Conservation (phyloP, 2,329 filamentous ascomycete species). For the Xylaria sp. region DNA sequence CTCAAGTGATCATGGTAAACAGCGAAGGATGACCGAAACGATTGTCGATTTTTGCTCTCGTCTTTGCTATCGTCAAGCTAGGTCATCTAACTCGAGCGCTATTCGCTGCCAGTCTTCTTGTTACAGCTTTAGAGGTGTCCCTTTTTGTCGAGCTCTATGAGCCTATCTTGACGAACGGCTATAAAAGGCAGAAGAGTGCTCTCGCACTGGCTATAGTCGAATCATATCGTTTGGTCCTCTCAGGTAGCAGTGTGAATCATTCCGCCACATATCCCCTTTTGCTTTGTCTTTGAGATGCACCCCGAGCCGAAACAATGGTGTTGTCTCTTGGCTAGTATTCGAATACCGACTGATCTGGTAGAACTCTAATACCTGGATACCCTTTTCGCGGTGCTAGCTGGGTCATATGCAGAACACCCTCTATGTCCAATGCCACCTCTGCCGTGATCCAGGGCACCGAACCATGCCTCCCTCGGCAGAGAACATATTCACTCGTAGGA, state of each 20-base stretch:
- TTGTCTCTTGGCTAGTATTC: slow-evolving; percentile 42
- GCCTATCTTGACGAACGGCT: slow-evolving; percentile 60
- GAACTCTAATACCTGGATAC: slow-evolving; percentile 39
- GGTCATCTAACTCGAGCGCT: slow-evolving; percentile 71
- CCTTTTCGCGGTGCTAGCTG: slow-evolving; percentile 41
- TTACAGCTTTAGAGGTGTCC: slow-evolving; percentile 60
- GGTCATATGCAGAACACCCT: slow-evolving; percentile 40
- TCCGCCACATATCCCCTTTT: slow-evolving; percentile 38
- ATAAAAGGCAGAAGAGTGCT: slow-evolving; percentile 54
- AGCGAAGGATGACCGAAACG: slow-evolving; percentile 56
- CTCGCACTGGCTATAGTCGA: slow-evolving; percentile 51
- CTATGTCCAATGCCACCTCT: slow-evolving; percentile 40
- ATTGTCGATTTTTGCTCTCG: slow-evolving; percentile 53
- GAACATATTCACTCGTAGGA: slow-evolving; percentile 33
- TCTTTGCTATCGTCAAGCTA: slow-evolving; percentile 82
- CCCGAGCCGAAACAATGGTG: slow-evolving; percentile 40
- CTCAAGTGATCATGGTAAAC: slow-evolving; percentile 54
- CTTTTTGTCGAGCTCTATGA: slow-evolving; percentile 55
- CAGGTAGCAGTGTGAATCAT: slow-evolving; percentile 45
- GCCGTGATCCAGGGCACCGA: slow-evolving; percentile 37
- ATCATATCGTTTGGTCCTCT: slow-evolving; percentile 45
- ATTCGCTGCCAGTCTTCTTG: slow-evolving; percentile 64
- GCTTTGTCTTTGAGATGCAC: slow-evolving; percentile 41
- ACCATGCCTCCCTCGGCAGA: slow-evolving; percentile 37
- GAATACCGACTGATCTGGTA: slow-evolving; percentile 44